Base-by-base conservation (phyloP, 257 asterid species). In the Forsythia suspensa region DNA sequence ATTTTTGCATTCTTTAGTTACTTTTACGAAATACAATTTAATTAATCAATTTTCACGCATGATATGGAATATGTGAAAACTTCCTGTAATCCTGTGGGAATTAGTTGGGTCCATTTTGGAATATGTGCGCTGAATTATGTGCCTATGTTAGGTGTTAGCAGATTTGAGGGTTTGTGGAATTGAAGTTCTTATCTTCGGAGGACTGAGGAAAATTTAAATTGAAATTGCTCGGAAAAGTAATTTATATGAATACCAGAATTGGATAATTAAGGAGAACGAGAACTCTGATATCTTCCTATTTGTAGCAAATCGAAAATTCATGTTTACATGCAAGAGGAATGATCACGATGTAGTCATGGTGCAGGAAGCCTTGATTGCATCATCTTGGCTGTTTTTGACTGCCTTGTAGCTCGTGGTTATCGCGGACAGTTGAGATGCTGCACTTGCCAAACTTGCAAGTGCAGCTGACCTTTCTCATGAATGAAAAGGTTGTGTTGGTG, bases 1-100 rank as follows among this genome's bases (percentile, higher is more conserved):
- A 59, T 15, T 39, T 61, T 75, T 24, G 63, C 51, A 4, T 72
- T 71, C 5, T 81, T 76, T 74, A 68, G 71, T 65, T 76, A 24
- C 46, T 77, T 29, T 61, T 43, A 9, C 48, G 34, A 5, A 42
- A 42, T 42, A 42, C 8, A 42, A 42, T 13, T 20, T 59, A 20
- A 7, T 57, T 57, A 13, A 51, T 15, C n/a, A 15, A 51, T 52
- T 15, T 7, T 16, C 21, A 52, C 21, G 0, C 21, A 5, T 16
- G 16, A 4, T 52, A 52, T 4, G 61, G 61, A 52, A 5, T 13
- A 52, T 52, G 67, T 20, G 36, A 59, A 5, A 20, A 18, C n/a
- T 59, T 6, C 4, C 9, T n/a, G 12, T 59, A 59, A 12, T 20
- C 7, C 3, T 20, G 12, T 59, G 67, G 2, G 16, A 13, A 52